Base-by-base conservation (phyloP, 78 protist species). In the Corallochytrium limacisporum region DNA sequence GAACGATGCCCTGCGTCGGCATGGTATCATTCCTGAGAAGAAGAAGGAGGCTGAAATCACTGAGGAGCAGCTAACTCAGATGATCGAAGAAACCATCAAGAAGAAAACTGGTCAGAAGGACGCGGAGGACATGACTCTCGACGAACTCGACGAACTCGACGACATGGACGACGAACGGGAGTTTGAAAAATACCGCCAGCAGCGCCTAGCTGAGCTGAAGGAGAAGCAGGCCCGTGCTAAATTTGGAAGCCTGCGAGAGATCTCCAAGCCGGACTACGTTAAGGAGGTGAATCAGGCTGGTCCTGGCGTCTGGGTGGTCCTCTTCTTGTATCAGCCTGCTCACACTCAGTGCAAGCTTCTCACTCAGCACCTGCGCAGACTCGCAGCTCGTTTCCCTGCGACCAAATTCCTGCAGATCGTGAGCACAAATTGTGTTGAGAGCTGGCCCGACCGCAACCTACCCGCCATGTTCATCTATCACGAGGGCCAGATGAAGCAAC, bases 391-490 rank as follows among this genome's bases (percentile, higher is more conserved):
- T 62, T 69, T 69, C 65, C 55, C 50, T 26, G 76, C 84, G 26
- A 69, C 79, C n/a, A 83, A 83, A 69, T 83, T 83, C 53, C 73
- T 83, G 47, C 50, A 62, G 57, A 72, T 44, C 28, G 4, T 44
- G 16, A 36, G 61, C 9, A 72, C 77, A 8, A 31, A 60, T 15
- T 60, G 53, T 47, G 65, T 75, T 26, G 20, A 49, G 49, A 84
- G 72, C 59, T 84, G 79, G 65, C 90, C 90, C 32, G 90, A 78
- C 56, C 44, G 31, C 33, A 78, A 79, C 63, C 56, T 72, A 18
- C 90, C 90, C 42, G 79, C 90, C 60, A 42, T 84, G 38, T 57
- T 84, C 42, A 60, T 84, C 22, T 84, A 84, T 39, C 35, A 24
- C 35, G 61, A 73, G 36, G 85, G 83, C 29, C 46, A 75, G 48